Conservation (phyloP, 352 stramenopile genomes). For the Phytophthora europaea region DNA sequence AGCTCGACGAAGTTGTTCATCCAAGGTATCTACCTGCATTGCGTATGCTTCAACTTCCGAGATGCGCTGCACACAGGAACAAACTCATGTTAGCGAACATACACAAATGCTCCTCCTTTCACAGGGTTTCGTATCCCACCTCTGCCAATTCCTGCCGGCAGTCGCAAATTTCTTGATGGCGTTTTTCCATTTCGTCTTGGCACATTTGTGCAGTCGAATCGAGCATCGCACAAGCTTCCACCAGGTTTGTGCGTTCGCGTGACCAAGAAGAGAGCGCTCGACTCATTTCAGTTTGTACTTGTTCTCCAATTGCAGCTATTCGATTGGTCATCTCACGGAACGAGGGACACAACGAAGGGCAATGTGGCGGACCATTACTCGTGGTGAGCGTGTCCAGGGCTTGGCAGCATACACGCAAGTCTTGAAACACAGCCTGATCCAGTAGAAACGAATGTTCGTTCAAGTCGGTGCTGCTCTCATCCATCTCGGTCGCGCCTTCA, state of each 20-base stretch:
- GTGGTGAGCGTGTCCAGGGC: constrained; percentile 25
- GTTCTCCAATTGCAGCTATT: constrained; percentile 20
- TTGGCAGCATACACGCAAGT: constrained; percentile 36
- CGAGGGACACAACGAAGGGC: constrained; percentile 19
- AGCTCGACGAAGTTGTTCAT: constrained; percentile 37
- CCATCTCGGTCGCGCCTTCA: background rate
- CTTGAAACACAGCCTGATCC: constrained; percentile 16
- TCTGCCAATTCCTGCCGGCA: constrained; percentile 36
- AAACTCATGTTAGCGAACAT: constrained; percentile 6
- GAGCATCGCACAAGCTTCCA: constrained; percentile 39
- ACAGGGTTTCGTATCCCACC: constrained; percentile 16
- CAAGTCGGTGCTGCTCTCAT: background rate
- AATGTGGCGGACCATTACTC: constrained; percentile 1
- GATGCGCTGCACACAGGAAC: constrained; percentile 21
- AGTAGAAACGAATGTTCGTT: constrained; percentile 22
- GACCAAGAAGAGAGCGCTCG: constrained; percentile 43
- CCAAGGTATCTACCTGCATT: constrained; percentile 29
- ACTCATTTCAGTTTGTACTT: constrained; percentile 23
- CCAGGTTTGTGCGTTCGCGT: constrained; percentile 47
- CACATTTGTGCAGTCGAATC: constrained; percentile 45
- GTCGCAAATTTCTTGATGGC: constrained; percentile 38
- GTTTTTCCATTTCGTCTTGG: constrained; percentile 47
- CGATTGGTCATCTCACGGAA: constrained; percentile 20
- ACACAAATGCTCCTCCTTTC: background rate
- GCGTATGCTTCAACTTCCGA: constrained; percentile 32